Conservation (phyloP, 306 rosid genomes). For the Amphicarpaea edgeworthii region DNA sequence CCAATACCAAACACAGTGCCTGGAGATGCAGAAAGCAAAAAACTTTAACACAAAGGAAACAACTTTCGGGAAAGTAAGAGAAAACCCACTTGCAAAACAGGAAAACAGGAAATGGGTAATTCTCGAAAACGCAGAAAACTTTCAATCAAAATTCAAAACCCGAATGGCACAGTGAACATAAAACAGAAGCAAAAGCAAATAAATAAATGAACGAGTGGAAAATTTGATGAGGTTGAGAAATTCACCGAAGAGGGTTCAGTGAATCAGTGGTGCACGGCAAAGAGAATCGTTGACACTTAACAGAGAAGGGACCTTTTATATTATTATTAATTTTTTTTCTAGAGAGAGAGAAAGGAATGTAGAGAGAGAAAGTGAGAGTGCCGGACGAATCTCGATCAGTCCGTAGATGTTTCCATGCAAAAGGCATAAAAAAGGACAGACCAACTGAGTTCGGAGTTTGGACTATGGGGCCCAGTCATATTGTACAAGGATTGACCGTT, state of each 20-base stretch:
- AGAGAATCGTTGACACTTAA: conserved; percentile 36
- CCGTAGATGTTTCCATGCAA: conserved; percentile 50
- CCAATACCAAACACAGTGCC: conserved; percentile 1
- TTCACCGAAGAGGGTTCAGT: conserved; percentile 44
- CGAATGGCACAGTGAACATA: conserved; percentile 36
- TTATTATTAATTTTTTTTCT: too few relatives aligned
- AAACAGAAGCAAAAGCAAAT: background rate
- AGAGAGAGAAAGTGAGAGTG: conserved; percentile 24
- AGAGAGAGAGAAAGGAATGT: conserved; percentile 16
- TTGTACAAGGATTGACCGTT: background rate
- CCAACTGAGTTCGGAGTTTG: background rate
- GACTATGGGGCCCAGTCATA: conserved; percentile 43
- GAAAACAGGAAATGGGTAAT: conserved; percentile 11
- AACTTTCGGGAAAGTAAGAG: conserved; percentile 26
- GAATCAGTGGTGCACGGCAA: conserved; percentile 40
- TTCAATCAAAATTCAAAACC: conserved; percentile 30
- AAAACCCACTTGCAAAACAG: conserved; percentile 41
- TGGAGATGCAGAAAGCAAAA: conserved; percentile 31
- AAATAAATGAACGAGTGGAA: background rate
- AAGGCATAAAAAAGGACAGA: conserved; percentile 39
- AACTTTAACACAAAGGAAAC: conserved; percentile 19
- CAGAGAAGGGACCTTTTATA: background rate
- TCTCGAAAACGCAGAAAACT: background rate
- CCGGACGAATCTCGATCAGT: conserved; percentile 49
- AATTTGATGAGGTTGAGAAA: conserved; percentile 35